Percentiles rank a stretch among this genome's conserved stretches.
Conservation (phyloP, 345 rosid genomes). For the Rubroshorea leprosula region DNA sequence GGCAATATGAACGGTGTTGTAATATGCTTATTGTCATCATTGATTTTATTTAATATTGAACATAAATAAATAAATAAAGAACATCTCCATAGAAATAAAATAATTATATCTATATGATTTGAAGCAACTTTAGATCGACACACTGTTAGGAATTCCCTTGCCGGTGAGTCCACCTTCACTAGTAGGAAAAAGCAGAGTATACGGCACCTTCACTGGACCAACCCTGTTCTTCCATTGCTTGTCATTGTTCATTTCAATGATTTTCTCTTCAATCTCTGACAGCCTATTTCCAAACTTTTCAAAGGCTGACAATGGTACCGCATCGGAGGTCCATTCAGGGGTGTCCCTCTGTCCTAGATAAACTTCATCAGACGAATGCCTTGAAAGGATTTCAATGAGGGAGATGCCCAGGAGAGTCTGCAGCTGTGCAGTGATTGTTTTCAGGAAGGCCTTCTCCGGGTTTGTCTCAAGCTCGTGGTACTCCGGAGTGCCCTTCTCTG, state of each 20-base stretch:
- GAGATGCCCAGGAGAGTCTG: constrained; percentile 43
- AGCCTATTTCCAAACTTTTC: constrained; percentile 39
- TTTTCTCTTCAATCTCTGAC: constrained; percentile 38
- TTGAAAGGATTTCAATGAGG: constrained; percentile 51
- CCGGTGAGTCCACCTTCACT: constrained; percentile 47
- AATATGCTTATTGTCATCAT: no score
- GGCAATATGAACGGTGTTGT: no score
- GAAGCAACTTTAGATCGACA: constrained; percentile 34
- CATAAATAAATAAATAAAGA: no score
- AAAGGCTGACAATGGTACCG: constrained; percentile 34
- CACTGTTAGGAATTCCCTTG: constrained; percentile 60
- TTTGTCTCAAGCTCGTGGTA: constrained; percentile 39
- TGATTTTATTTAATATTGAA: no score
- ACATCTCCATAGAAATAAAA: not conserved
- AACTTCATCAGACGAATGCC: constrained; percentile 51
- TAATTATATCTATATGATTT: not conserved
- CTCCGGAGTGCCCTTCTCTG: constrained; percentile 45
- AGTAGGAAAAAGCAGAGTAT: constrained; percentile 42
- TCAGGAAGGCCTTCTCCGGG: constrained; percentile 45
- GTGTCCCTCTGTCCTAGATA: constrained; percentile 58
- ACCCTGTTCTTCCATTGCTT: constrained; percentile 38
- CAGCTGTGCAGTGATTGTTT: constrained; percentile 42
- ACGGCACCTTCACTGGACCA: constrained; percentile 51
- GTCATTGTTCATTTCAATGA: constrained; percentile 32
- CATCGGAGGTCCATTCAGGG: constrained; percentile 50